Evolutionary conservation across 345 rosid genomes (phyloP).

Genomic region (Corchorus capsularis): DNA sequence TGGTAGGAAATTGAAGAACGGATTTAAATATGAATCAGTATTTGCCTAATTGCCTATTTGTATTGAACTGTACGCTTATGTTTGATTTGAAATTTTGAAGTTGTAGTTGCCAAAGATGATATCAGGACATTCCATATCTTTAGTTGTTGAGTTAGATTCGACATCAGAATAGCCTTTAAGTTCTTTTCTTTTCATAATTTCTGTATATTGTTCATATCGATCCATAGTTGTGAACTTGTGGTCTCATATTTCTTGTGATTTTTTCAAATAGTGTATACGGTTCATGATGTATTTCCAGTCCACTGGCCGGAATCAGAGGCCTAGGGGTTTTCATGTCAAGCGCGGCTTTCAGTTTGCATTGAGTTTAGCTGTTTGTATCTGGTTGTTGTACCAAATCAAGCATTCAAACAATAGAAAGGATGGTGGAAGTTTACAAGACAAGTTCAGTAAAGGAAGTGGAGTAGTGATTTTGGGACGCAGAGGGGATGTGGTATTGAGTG

Average conservation of each 20-base stretch:
- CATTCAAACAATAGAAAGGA: not conserved
- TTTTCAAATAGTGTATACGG: not conserved
- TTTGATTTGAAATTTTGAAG: not conserved
- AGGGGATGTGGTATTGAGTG: not conserved
- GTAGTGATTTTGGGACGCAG: not conserved
- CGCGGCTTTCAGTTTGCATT: not conserved
- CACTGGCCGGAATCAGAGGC: not conserved
- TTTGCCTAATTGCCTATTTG: not conserved
- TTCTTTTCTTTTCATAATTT: not conserved
- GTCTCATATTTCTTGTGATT: not conserved
- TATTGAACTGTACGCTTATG: not conserved
- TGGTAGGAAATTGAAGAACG: not conserved
- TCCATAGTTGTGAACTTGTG: not conserved
- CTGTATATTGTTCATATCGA: not conserved
- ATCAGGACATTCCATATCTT: not conserved
- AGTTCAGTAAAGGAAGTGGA: not conserved
- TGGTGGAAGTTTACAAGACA: not conserved
- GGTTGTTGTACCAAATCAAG: conserved; percentile 9
- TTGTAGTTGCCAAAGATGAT: not conserved
- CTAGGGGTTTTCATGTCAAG: conserved; percentile 8
- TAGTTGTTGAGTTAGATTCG: not conserved
- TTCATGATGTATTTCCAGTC: conserved; percentile 1
- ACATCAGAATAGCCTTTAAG: not conserved
- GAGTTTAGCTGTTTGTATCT: not conserved
- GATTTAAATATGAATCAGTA: not conserved